A percentile compares a stretch with the other conserved stretches of the same genome.
phyloP scores from a whole-genome alignment of 2,329 filamentous ascomycete genomes.

The Neocucurbitaria cava region DNA sequence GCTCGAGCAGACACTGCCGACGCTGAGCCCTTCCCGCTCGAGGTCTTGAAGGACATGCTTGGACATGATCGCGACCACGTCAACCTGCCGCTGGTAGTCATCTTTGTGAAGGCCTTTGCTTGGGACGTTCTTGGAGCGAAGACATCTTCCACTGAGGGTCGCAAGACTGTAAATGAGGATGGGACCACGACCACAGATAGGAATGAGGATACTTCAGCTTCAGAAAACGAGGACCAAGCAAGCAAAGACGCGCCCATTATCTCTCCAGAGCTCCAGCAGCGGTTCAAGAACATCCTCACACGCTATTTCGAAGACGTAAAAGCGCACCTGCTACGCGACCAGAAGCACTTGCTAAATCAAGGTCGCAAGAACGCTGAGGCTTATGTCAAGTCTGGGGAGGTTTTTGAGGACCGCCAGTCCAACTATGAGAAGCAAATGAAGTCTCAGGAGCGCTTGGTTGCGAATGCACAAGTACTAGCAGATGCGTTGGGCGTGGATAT shows the following conservation, averaged over 20 bases:
- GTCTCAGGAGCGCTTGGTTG: constrained; percentile 84
- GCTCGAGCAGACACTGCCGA: constrained; percentile 68
- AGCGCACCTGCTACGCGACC: constrained; percentile 84
- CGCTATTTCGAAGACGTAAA: constrained; percentile 96
- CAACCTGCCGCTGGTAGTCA: constrained; percentile 88
- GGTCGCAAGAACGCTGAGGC: constrained; percentile 95
- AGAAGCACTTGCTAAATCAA: constrained; percentile 85
- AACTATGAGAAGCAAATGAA: constrained; percentile 96
- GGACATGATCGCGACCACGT: constrained; percentile 91
- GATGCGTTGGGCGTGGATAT: constrained; percentile 90
- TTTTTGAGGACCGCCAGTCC: constrained; percentile 95
- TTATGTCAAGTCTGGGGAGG: constrained; percentile 97
- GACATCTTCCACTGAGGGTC: constrained; percentile 73
- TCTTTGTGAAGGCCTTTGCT: constrained; percentile 94
- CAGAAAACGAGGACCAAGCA: constrained; percentile 59
- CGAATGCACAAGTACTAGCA: constrained; percentile 89
- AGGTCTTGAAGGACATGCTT: constrained; percentile 96
- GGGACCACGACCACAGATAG: constrained; percentile 68
- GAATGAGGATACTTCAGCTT: constrained; percentile 58
- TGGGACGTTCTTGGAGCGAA: constrained; percentile 94
- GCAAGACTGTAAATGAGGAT: constrained; percentile 84
- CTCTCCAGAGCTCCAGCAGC: constrained; percentile 77
- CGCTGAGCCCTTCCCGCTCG: constrained; percentile 91
- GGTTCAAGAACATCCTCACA: constrained; percentile 83
- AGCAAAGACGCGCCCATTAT: constrained; percentile 76